Conservation (phyloP, 2,329 filamentous ascomycete genomes). For the Aureobasidium sp. region DNA sequence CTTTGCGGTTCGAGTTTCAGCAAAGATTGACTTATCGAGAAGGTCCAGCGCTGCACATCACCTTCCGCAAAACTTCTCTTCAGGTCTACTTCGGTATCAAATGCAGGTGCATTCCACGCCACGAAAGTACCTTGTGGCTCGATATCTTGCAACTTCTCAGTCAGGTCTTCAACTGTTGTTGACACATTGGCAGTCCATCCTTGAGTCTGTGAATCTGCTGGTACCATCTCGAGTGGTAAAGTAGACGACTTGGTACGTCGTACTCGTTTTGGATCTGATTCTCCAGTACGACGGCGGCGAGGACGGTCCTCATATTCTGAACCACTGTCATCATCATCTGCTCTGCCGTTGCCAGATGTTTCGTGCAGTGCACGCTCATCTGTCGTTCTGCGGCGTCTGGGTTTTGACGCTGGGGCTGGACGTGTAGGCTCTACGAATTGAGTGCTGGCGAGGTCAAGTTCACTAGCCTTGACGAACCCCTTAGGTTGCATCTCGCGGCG, state of each 20-base stretch:
- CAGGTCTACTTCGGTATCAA: slow-evolving; percentile 14
- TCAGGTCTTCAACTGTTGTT: background rate
- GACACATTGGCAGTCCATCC: slow-evolving; percentile 2
- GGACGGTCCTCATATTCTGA: slow-evolving; percentile 11
- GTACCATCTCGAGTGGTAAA: slow-evolving; percentile 31
- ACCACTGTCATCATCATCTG: background rate
- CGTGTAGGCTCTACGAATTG: background rate
- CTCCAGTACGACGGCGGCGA: slow-evolving; percentile 17
- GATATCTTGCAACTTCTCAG: background rate
- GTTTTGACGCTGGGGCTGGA: slow-evolving; percentile 1
- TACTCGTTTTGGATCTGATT: slow-evolving; percentile 15
- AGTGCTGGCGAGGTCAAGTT: slow-evolving; percentile 16
- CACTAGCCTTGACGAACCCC: slow-evolving; percentile 24
- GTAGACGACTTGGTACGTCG: slow-evolving; percentile 27
- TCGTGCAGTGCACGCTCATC: background rate
- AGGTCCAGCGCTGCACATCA: slow-evolving; percentile 14
- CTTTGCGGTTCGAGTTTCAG: slow-evolving; percentile 15
- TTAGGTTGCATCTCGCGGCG: background rate
- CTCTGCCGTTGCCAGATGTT: background rate
- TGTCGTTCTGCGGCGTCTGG: background rate
- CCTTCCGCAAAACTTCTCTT: slow-evolving; percentile 3
- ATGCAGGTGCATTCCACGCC: slow-evolving; percentile 20
- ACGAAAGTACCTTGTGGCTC: slow-evolving; percentile 15
- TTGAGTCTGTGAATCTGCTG: slow-evolving; percentile 22
- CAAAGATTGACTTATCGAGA: slow-evolving; percentile 14